A percentile compares a stretch with the other conserved stretches of the same genome.
These are phyloP conservation scores for Diversispora epigaea DNA, from an alignment of 192 early-diverging fungal genomes.

Conservation along the genomic window DNA sequence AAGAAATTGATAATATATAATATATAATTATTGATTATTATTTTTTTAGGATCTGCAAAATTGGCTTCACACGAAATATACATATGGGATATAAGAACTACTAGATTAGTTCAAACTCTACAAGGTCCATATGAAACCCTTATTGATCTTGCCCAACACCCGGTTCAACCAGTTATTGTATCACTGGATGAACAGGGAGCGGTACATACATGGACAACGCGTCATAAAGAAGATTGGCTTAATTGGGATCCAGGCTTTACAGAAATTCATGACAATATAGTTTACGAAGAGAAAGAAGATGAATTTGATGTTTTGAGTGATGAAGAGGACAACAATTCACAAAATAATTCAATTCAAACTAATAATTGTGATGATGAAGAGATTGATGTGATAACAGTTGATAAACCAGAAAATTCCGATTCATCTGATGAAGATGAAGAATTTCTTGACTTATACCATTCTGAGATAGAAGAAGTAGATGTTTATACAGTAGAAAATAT, in stretches of 20 bases:
- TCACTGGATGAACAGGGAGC: slow-evolving; percentile 80
- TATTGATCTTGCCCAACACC: slow-evolving; percentile 85
- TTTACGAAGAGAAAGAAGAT: slow-evolving; percentile 90
- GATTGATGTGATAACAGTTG: slow-evolving; percentile 4
- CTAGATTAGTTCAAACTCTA: slow-evolving; percentile 85
- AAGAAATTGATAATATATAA: slow-evolving; percentile 19
- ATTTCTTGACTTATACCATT: not conserved
- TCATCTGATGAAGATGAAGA: slow-evolving; percentile 16
- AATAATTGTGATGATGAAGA: not conserved
- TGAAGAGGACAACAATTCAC: not conserved
- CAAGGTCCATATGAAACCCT: slow-evolving; percentile 86
- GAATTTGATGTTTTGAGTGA: slow-evolving; percentile 74
- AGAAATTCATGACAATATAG: slow-evolving; percentile 92
- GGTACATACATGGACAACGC: slow-evolving; percentile 85
- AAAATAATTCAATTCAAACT: not conserved
- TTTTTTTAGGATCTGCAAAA: slow-evolving; percentile 64
- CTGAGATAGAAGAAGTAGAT: not conserved
- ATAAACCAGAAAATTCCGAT: slow-evolving; percentile 3
- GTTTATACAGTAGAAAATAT: too few species aligned
- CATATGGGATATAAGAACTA: slow-evolving; percentile 85
- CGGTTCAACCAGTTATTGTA: slow-evolving; percentile 76
- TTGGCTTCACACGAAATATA: slow-evolving; percentile 93
- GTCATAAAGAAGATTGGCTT: slow-evolving; percentile 84
- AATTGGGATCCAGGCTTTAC: slow-evolving; percentile 92
- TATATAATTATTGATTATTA: too few species aligned